Evolutionary conservation across 441 rosid genomes (phyloP).

Genomic region (Geranium incanum): DNA sequence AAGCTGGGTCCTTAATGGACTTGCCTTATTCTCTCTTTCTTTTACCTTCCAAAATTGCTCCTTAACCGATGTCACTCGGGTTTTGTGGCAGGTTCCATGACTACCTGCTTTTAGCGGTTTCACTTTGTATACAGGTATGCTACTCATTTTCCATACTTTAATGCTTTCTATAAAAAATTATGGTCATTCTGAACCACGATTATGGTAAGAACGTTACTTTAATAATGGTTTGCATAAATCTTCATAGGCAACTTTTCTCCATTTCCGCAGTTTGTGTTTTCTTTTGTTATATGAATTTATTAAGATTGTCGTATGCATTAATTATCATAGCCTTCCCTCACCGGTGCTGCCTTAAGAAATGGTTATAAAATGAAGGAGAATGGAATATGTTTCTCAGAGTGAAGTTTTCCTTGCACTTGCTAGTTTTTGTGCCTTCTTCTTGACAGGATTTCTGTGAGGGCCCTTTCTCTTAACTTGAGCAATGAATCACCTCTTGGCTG

Average conservation of each 20-base stretch:
- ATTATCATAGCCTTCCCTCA: slow-evolving; percentile 19
- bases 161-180: slow-evolving; percentile 20
- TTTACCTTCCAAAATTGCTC: slow-evolving; percentile 19
- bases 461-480: slow-evolving; percentile 17
- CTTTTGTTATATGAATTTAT: slow-evolving; percentile 20
- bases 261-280: slow-evolving; percentile 14
- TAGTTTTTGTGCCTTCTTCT: slow-evolving; percentile 14
- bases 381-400: slow-evolving; percentile 15
- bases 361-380: slow-evolving; percentile 23
- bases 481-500: slow-evolving; percentile 21
- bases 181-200: slow-evolving; percentile 12
- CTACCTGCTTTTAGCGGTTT: slow-evolving; percentile 7
- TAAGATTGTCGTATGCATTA: slow-evolving; percentile 20
- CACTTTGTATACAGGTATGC: slow-evolving; percentile 4
- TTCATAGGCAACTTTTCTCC: slow-evolving; percentile 11
- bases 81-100: slow-evolving; percentile 17
- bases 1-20: not conserved
- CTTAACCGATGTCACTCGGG: slow-evolving; percentile 15
- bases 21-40: slow-evolving; percentile 14
- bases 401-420: slow-evolving; percentile 12
- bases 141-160: slow-evolving; percentile 10
- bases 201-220: slow-evolving; percentile 8
- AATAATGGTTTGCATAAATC: slow-evolving; percentile 11
- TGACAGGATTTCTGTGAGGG: slow-evolving; percentile 10
- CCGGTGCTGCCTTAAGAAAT: slow-evolving; percentile 10